phyloP scores from a whole-genome alignment of 768 basidiomycete species.

The Tephrocybe sp. region DNA sequence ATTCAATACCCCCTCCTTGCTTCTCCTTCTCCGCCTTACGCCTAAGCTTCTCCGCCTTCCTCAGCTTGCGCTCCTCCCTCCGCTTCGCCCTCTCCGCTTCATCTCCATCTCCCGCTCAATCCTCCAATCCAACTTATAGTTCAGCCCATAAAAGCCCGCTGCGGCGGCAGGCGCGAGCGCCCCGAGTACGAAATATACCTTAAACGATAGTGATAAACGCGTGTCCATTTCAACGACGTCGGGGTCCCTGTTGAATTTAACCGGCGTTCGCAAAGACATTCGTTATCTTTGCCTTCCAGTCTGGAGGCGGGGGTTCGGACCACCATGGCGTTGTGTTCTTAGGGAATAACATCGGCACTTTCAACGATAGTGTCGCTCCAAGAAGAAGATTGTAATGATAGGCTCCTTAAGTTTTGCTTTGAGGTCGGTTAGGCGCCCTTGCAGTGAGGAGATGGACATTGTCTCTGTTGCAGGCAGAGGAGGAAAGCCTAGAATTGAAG shows the following conservation, averaged over 20 bases:
- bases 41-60: background rate
- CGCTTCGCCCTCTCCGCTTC: background rate
- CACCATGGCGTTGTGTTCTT: background rate
- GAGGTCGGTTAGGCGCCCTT: background rate
- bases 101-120: background rate
- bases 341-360: background rate
- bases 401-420: background rate
- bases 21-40: background rate
- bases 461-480: background rate
- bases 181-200: background rate
- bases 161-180: background rate
- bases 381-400: background rate
- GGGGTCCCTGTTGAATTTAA: background rate
- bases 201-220: background rate
- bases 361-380: background rate
- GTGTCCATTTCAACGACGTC: background rate
- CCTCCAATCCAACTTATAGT: background rate
- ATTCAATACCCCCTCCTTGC: background rate
- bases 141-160: slow-evolving; percentile 1
- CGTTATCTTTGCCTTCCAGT: slow-evolving; percentile 2
- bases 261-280: background rate
- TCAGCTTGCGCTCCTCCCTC: background rate
- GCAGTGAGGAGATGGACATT: no score
- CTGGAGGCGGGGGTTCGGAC: background rate
- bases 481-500: background rate